Conservation (phyloP, 2,329 filamentous ascomycete species). For the Botrytis squamosa region DNA sequence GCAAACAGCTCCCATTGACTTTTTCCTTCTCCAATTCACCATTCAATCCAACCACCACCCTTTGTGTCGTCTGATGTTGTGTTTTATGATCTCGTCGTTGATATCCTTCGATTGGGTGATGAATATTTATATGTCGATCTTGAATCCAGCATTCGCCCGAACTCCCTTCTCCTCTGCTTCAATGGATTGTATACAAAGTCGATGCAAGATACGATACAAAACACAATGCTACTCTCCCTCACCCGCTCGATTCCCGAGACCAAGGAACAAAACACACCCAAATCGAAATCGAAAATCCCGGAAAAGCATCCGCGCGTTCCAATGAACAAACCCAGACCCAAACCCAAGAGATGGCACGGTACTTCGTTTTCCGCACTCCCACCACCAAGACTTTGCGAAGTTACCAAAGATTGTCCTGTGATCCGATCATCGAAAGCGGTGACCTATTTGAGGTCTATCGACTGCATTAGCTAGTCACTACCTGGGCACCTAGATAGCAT, state of each 20-base stretch:
- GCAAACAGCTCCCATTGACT: conserved; percentile 11
- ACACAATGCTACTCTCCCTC: neutral
- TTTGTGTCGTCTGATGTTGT: neutral
- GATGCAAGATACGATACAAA: neutral
- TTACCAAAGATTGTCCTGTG: conserved; percentile 4
- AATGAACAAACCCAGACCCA: neutral
- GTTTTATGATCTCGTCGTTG: neutral
- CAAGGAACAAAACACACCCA: neutral
- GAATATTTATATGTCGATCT: neutral
- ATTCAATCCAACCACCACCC: neutral
- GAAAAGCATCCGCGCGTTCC: neutral
- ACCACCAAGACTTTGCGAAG: neutral
- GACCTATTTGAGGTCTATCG: neutral
- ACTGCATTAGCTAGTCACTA: neutral
- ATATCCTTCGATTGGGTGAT: neutral
- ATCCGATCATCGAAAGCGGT: conserved; percentile 17
- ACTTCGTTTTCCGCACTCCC: neutral
- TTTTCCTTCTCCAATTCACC: neutral
- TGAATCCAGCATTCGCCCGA: neutral
- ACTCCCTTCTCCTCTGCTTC: neutral
- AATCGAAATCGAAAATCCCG: neutral
- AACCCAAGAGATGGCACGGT: neutral
- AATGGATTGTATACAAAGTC: neutral
- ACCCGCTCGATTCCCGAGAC: too few relatives aligned
- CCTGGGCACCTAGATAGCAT: neutral